Base-by-base conservation (phyloP, 371 early-diverging fungal species). In the Mortierella sp. region DNA sequence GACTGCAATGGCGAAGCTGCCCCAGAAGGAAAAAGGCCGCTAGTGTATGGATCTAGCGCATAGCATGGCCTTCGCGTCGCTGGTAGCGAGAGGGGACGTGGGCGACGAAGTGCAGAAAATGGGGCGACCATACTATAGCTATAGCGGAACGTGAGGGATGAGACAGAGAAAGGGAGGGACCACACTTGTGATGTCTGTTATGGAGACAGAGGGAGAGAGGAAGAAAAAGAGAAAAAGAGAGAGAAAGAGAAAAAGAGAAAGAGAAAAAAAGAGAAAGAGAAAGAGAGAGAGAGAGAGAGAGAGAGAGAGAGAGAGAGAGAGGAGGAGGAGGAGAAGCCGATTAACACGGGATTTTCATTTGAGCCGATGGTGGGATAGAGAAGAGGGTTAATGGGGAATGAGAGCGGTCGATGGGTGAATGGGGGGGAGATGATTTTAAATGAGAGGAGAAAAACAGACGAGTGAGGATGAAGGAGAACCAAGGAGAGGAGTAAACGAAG, bases 101-200 rank as follows among this genome's bases (percentile, higher is more conserved):
- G 69, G 26, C 64, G 57, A 46, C 68, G 66, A 57, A 75, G 60
- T 19, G 67, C 69, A 19, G 68, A 65, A 4, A 80, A 57, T 63
- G 76, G 70, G 46, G 37, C 9, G 68, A 69, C 30, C 59, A 57
- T 62, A 65, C 57, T 52, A 26, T 44, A n/a, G 43, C 9, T 37
- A 3, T 37, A 9, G 9, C 37, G 37, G 9, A 37, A 9, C 37
- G 9, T 3, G 5, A 37, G 37, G 9, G 37, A 37, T n/a, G 37
- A 37, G 37, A 37, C 37, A 37, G 37, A 37, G 37, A 37, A 37
- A 37, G 37, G 9, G 9, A 37, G 37, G 37, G n/a, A n/a, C n/a
- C n/a, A n/a, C n/a, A n/a, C n/a, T n/a, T 43, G 43, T 57, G 44
- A 26, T 28, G 55, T 16, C 25, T 50, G 58, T 7, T 60, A 23